Conservation (phyloP, 2,329 filamentous ascomycete species). For the Aureobasidium sp. region DNA sequence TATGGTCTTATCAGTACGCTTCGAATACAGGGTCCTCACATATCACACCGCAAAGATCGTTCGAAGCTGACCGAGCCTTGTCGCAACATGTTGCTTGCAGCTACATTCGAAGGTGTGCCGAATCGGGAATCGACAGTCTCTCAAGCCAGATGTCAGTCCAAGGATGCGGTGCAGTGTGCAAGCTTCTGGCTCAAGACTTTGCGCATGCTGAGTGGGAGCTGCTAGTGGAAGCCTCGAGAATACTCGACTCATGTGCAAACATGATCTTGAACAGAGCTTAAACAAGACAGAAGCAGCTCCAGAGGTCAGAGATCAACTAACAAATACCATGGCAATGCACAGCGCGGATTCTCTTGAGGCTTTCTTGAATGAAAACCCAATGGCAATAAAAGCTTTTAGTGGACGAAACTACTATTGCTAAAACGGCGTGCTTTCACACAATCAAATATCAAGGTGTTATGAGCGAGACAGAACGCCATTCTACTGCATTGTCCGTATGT, state of each 20-base stretch:
- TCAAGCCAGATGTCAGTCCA: slow-evolving; percentile 26
- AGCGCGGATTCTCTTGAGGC: too few species aligned
- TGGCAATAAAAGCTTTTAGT: too few species aligned
- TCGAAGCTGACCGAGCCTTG: neutral
- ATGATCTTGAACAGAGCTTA: neutral
- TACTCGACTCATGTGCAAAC: slow-evolving; percentile 61
- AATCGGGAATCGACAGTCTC: neutral
- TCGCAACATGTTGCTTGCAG: neutral
- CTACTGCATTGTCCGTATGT: neutral
- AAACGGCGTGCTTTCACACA: too few species aligned
- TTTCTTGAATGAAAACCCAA: too few species aligned
- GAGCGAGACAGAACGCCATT: neutral
- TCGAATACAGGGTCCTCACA: neutral
- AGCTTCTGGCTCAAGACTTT: slow-evolving; percentile 73
- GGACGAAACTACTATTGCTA: too few species aligned
- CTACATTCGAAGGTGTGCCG: neutral
- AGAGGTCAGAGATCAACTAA: too few species aligned
- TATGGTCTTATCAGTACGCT: slow-evolving; percentile 89
- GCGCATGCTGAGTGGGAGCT: slow-evolving; percentile 78
- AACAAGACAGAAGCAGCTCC: neutral
- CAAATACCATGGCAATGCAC: too few species aligned
- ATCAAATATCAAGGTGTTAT: too few species aligned
- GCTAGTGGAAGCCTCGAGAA: slow-evolving; percentile 69
- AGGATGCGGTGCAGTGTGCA: slow-evolving; percentile 66
- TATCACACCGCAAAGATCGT: neutral